Evolutionary conservation across 129 eudicot genomes (phyloP), one percentile per base, ranked within the genome.

Genomic region (Oenanthe sinensis): DNA sequence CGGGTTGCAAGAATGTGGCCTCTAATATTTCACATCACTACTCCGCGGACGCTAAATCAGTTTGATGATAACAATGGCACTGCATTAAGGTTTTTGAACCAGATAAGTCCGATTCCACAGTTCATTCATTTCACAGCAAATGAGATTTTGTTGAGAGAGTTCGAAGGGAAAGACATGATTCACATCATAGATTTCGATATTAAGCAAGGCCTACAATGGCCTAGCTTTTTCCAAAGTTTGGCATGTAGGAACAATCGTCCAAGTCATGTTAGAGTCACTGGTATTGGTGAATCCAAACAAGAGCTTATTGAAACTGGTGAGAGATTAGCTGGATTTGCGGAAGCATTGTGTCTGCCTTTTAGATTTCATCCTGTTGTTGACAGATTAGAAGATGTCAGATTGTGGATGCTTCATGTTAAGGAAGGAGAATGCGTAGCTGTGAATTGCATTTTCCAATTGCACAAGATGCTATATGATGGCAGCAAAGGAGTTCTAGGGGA

Each of bases 321-420:
- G 7, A 86, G 96, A 3, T 89, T 95, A 19, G 87, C 91, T 1
- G 91, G 89, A 71, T 85, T 95, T 58, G 98, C 98, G 0, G 94
- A 86, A 40, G 85, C 90, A 3, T 79, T 92, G 69, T 87, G 87
- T 71, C 89, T 95, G 60, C 89, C 85, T 24, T 92, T 95, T 44
- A 96, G 92, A 55, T 95, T 95, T 78, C 97, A 95, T 82, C 91
- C 92, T 0, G 97, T 91, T 74, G 97, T 92, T 10, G 98, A 95
- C 77, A 76, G 96, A 88, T 81, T 91, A 82, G 96, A 95, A 78
- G 97, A 95, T 67, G 97, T 95, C 33, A 82, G 99, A 78, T 84
- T 90, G 14, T 95, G 97, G 99, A 95, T 92, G 98, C 98, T 95
- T 77, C 98, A 95, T 83, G 94, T 91, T 10, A 95, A 95, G 86